These are phyloP conservation scores for Hymenoscyphus salicellus DNA, from an alignment of 2,329 filamentous ascomycete species.

Conservation along the genomic window DNA sequence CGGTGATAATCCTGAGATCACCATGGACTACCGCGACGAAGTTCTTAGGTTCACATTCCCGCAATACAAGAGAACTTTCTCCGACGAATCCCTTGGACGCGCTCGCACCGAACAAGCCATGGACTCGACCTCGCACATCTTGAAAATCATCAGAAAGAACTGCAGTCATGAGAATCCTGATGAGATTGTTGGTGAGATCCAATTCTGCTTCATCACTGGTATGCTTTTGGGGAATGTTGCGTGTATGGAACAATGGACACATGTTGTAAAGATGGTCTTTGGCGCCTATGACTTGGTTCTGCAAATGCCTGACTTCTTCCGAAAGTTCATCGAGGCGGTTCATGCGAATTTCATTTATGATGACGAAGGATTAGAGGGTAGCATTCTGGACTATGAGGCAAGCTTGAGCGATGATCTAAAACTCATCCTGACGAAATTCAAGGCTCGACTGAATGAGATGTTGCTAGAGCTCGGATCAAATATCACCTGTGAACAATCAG, in stretches of 20 bases:
- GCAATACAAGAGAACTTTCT: conserved; percentile 43
- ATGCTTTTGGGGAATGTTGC: conserved; percentile 56
- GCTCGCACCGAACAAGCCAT: conserved; percentile 44
- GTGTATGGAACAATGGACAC: conserved; percentile 62
- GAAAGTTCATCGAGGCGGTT: conserved; percentile 48
- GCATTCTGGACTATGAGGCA: conserved; percentile 38
- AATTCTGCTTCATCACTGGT: conserved; percentile 58
- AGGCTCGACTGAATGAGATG: conserved; percentile 49
- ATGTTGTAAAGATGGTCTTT: conserved; percentile 52
- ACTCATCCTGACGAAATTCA: conserved; percentile 52
- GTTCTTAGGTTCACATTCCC: conserved; percentile 50
- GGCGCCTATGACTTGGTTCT: conserved; percentile 47
- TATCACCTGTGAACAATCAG: conserved; percentile 42
- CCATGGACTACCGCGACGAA: conserved; percentile 41
- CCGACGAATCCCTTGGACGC: conserved; percentile 37
- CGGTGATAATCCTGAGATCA: conserved; percentile 21
- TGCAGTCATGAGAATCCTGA: conserved; percentile 36
- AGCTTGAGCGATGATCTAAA: conserved; percentile 39
- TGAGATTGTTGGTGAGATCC: conserved; percentile 57
- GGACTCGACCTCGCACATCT: conserved; percentile 50
- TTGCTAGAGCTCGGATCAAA: conserved; percentile 39
- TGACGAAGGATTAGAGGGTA: conserved; percentile 47
- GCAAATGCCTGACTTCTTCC: conserved; percentile 45
- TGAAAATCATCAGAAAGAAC: conserved; percentile 40
- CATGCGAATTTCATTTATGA: conserved; percentile 56